Base-by-base conservation (phyloP, 306 rosid genomes). In the Gastrolobium bilobum region DNA sequence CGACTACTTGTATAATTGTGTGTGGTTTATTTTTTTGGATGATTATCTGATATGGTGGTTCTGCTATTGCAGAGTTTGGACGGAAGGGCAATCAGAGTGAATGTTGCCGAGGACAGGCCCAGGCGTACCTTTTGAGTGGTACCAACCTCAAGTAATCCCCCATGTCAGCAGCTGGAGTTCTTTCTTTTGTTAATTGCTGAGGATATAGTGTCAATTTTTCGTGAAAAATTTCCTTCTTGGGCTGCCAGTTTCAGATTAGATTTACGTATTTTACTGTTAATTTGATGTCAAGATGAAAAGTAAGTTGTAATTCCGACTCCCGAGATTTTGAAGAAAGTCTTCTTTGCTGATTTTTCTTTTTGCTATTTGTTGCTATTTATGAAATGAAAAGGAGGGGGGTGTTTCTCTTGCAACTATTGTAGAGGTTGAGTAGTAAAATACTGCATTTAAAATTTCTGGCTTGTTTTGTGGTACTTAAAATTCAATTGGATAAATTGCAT, bases 31-130 rank as follows among this genome's bases (percentile, higher is more conserved):
- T 73, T 47, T 11, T 47, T 11, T 35, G 26, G 38, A n/a, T 34
- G 20, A 44, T 34, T 52, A 10, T 79, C 68, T 83, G 42, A 85
- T 74, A 71, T 39, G 75, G 26, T 20, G 81, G 57, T 79, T 43
- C 7, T 59, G 67, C 6, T 76, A 54, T 54, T 86, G 84, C 96
- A 96, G 99, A 93, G 77, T 79, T 31, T 96, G 90, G 98, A 89
- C 3, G 98, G 99, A 56, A 91, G 99, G 79, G 79, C 99, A 13
- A 86, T 96, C 67, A 83, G 91, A 75, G 99, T 96, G 67, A 96
- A 84, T 61, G 97, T 93, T 78, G 99, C 99, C 0, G 94, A 89
- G 85, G 94, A 89, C 72, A 91, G 86, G 77, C 96, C 94, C 29
- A 89, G 94, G 86, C 96, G 99, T 53, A 30, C 86, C 15, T 94